These are phyloP conservation scores for Pleurotus tuber-regium DNA, from an alignment of 768 basidiomycete genomes.

Conservation along the genomic window DNA sequence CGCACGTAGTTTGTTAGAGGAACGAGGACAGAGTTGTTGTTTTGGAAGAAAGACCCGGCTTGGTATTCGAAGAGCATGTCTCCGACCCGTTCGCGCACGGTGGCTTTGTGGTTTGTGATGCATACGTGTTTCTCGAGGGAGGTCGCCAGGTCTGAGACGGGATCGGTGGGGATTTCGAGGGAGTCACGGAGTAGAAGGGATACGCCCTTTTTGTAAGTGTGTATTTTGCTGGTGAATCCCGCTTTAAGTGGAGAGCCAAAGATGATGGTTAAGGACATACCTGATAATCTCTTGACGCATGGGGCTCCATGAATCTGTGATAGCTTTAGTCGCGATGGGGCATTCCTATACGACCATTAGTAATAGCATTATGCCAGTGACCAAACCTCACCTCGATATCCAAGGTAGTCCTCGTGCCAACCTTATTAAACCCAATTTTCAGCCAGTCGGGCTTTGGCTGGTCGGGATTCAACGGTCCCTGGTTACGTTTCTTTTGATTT, in stretches of 20 bases:
- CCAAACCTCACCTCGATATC: slow-evolving; percentile 80
- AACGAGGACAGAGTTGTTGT: slow-evolving; percentile 90
- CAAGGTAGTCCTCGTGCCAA: slow-evolving; percentile 69
- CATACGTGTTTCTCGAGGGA: slow-evolving; percentile 66
- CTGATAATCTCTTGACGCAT: slow-evolving; percentile 67
- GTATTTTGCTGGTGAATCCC: slow-evolving; percentile 56
- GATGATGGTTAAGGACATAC: slow-evolving; percentile 39
- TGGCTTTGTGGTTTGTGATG: slow-evolving; percentile 77
- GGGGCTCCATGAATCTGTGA: slow-evolving; percentile 64
- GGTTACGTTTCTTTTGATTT: slow-evolving; percentile 30
- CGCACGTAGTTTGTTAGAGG: slow-evolving; percentile 84
- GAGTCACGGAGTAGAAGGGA: slow-evolving; percentile 92
- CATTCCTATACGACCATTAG: too few relatives aligned
- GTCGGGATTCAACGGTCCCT: slow-evolving; percentile 15
- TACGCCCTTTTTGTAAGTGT: slow-evolving; percentile 81
- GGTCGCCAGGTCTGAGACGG: slow-evolving; percentile 25
- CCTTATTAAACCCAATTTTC: slow-evolving; percentile 86
- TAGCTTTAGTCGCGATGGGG: slow-evolving; percentile 80
- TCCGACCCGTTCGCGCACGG: slow-evolving; percentile 84
- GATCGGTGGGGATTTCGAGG: slow-evolving; percentile 30
- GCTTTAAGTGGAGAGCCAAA: neutral
- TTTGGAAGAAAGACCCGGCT: slow-evolving; percentile 94
- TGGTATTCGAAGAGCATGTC: slow-evolving; percentile 79
- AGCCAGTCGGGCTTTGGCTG: slow-evolving; percentile 60
- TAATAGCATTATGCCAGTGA: too few relatives aligned